Conservation (phyloP, 768 basidiomycete genomes). For the Galerina sulciceps region DNA sequence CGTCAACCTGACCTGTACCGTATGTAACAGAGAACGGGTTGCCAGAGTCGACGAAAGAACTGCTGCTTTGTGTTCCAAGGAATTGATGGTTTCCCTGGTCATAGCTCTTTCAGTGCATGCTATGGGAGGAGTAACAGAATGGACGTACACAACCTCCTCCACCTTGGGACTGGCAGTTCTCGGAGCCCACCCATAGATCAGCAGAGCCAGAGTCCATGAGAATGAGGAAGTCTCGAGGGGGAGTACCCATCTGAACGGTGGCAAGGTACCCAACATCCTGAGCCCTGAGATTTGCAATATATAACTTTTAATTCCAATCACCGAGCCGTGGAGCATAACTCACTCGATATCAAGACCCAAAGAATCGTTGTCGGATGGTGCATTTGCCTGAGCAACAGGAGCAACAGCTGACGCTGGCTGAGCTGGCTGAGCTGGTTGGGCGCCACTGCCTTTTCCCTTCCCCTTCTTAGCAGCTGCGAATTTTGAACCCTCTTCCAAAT, state of each 20-base stretch:
- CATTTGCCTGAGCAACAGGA: constrained; percentile 41
- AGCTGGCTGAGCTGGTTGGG: not conserved
- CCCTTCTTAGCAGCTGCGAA: constrained; percentile 8
- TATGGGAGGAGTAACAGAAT: not conserved
- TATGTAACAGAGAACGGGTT: constrained; percentile 65
- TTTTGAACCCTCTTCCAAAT: not conserved
- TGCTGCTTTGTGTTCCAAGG: constrained; percentile 65
- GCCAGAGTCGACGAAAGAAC: constrained; percentile 59
- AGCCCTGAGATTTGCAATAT: constrained; percentile 27
- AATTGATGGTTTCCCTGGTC: constrained; percentile 60
- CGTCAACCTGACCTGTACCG: constrained; percentile 71
- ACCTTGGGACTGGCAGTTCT: constrained; percentile 49
- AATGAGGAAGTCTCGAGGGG: constrained; percentile 56
- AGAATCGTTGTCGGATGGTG: constrained; percentile 49
- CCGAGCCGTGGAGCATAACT: constrained; percentile 17
- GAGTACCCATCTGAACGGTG: constrained; percentile 69
- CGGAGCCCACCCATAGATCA: constrained; percentile 68
- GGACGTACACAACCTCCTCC: constrained; percentile 46
- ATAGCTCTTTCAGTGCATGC: not conserved
- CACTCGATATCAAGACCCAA: constrained; percentile 76
- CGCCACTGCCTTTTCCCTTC: not conserved
- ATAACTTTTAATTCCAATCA: not conserved
- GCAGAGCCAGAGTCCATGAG: constrained; percentile 76
- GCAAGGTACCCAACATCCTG: constrained; percentile 59
- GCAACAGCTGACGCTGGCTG: not conserved